Evolutionary conservation across 768 basidiomycete species (phyloP).

Genomic region (Mycena chlorophos): DNA sequence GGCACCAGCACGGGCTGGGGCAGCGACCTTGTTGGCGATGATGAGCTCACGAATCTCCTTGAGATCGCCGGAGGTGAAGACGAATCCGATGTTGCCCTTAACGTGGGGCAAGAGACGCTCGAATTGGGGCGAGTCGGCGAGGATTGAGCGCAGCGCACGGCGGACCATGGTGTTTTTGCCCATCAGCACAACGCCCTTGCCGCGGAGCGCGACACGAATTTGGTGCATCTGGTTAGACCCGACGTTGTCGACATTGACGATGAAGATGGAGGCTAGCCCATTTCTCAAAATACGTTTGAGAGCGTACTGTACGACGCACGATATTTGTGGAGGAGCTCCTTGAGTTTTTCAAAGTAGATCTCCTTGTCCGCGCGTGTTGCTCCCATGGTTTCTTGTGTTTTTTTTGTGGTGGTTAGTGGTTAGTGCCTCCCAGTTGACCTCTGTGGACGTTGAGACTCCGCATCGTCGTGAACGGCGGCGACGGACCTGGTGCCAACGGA

Average conservation of each 20-base stretch:
- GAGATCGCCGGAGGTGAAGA: conserved; percentile 90
- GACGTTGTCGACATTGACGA: conserved; percentile 99
- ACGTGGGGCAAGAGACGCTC: conserved; percentile 95
- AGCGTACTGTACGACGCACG: conserved; percentile 56
- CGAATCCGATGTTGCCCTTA: conserved; percentile 98
- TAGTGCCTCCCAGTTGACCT: conserved; percentile 94
- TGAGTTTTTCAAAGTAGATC: conserved; percentile 89
- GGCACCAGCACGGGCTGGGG: conserved; percentile 98
- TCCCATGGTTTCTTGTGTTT: conserved; percentile 69
- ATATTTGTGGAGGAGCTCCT: conserved; percentile 87
- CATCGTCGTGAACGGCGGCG: not conserved
- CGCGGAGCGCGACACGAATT: conserved; percentile 92
- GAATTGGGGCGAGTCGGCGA: conserved; percentile 88
- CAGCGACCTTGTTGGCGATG: conserved; percentile 95
- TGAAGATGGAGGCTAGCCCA: conserved; percentile 85
- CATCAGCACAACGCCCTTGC: conserved; percentile 96
- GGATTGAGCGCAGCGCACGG: conserved; percentile 91
- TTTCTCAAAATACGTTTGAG: conserved; percentile 9
- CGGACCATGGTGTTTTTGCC: conserved; percentile 99
- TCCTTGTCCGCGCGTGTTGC: conserved; percentile 87
- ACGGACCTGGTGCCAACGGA: conserved; percentile 87
- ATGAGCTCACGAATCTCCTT: conserved; percentile 95
- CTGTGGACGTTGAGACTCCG: conserved; percentile 37
- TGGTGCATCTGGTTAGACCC: conserved; percentile 99
- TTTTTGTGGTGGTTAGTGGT: conserved; percentile 25